Conservation (phyloP, 192 early-diverging fungal species). For the Umbelopsis vinacea region DNA sequence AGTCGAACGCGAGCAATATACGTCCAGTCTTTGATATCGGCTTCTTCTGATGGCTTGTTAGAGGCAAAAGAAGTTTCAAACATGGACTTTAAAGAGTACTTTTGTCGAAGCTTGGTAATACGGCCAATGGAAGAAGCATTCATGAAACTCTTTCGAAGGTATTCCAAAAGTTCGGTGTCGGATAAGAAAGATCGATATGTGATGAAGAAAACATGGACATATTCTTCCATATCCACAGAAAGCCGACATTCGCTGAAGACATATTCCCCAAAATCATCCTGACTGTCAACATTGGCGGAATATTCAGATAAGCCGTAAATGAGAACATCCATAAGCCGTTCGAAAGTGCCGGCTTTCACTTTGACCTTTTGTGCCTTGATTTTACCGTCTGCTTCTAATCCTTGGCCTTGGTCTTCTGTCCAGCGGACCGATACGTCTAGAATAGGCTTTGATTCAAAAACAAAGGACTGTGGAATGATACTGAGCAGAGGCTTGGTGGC, state of each 20-base stretch:
- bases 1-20: constrained; percentile 42
- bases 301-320: constrained; percentile 58
- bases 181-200: constrained; percentile 70
- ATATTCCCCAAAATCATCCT: constrained; percentile 45
- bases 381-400: not conserved
- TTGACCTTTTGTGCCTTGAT: constrained; percentile 37
- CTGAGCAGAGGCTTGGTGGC: not conserved
- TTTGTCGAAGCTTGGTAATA: not conserved
- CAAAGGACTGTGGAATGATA: not conserved
- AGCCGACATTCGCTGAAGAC: constrained; percentile 3
- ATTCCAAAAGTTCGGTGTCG: constrained; percentile 41
- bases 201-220: constrained; percentile 61
- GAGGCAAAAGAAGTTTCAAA: constrained; percentile 1
- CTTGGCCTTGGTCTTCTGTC: not conserved
- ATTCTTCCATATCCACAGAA: constrained; percentile 44
- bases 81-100: constrained; percentile 10
- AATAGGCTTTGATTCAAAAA: not conserved
- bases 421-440: not conserved
- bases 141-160: constrained; percentile 42
- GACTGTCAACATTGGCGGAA: constrained; percentile 44
- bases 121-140: constrained; percentile 36
- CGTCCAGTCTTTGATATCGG: constrained; percentile 39
- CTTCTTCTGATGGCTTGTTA: constrained; percentile 13
- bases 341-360: constrained; percentile 67
- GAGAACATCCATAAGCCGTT: constrained; percentile 58